These are phyloP conservation scores for Fusarium paranaense DNA, from an alignment of 2,329 filamentous ascomycete genomes.

Conservation along the genomic window DNA sequence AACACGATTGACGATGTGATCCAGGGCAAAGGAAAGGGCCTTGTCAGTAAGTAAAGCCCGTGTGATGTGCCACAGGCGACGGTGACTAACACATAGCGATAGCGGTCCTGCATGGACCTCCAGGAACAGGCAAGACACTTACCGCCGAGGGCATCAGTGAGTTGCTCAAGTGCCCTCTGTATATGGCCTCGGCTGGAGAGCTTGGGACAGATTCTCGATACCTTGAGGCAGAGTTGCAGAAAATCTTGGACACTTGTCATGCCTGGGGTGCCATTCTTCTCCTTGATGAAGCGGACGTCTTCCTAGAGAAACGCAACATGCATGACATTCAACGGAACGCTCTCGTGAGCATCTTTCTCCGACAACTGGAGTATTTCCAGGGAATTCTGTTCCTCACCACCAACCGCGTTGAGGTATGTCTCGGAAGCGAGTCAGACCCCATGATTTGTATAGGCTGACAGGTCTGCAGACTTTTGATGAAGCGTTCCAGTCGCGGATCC, in stretches of 20 bases:
- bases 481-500: conserved; percentile 88
- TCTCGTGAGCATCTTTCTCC: conserved; percentile 87
- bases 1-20: conserved; percentile 87
- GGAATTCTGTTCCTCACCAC: conserved; percentile 92
- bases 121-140: conserved; percentile 89
- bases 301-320: conserved; percentile 84
- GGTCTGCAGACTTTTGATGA: conserved; percentile 80
- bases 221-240: conserved; percentile 82
- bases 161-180: conserved; percentile 82
- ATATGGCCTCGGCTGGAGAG: conserved; percentile 86
- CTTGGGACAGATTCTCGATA: conserved; percentile 80
- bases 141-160: conserved; percentile 90
- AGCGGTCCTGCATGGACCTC: conserved; percentile 83
- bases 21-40: conserved; percentile 86
- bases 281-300: conserved; percentile 87
- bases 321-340: conserved; percentile 88
- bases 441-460: conserved; percentile 3
- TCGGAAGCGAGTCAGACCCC: background rate
- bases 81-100: conserved; percentile 27
- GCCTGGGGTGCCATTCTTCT: conserved; percentile 88
- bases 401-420: conserved; percentile 77
- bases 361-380: conserved; percentile 90
- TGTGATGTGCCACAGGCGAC: background rate
- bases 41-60: conserved; percentile 67
- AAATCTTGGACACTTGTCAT: conserved; percentile 87